Evolutionary conservation across 139 green algal genomes (phyloP).

Genomic region (Auxenochlorella pyrenoidosa): DNA sequence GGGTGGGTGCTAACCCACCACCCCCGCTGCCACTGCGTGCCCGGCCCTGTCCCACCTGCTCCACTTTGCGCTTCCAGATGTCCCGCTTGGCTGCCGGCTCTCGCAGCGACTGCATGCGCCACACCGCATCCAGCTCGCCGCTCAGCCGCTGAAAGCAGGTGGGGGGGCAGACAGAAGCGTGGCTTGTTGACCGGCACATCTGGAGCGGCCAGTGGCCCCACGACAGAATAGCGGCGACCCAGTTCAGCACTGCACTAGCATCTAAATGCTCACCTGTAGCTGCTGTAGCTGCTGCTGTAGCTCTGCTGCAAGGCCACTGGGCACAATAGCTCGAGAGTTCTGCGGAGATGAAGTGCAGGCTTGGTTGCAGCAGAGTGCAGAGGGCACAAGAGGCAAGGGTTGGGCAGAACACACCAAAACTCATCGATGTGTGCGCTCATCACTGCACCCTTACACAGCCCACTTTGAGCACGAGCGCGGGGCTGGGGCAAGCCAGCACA

Average conservation of each 20-base stretch:
- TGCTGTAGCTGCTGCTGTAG: conserved; percentile 68
- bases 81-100: conserved; percentile 67
- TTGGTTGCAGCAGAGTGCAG: background rate
- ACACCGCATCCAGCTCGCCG: conserved; percentile 80
- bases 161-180: too few species aligned
- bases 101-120: conserved; percentile 84
- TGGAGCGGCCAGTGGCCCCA: too few species aligned
- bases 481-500: too few species aligned
- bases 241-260: background rate
- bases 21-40: too few species aligned
- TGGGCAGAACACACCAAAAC: too few species aligned
- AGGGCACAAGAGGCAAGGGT: conserved; percentile 8
- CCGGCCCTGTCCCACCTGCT: conserved; percentile 53
- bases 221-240: background rate
- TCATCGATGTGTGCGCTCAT: too few species aligned
- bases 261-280: conserved; percentile 48
- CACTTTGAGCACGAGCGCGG: too few species aligned
- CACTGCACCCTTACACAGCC: too few species aligned
- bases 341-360: background rate
- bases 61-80: conserved; percentile 85
- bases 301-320: conserved; percentile 45
- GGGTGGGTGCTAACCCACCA: background rate
- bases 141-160: conserved; percentile 63
- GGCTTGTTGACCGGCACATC: too few species aligned
- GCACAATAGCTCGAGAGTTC: conserved; percentile 13